Base-by-base conservation (phyloP, 2,329 filamentous ascomycete genomes). In the Nothophoma quercina region DNA sequence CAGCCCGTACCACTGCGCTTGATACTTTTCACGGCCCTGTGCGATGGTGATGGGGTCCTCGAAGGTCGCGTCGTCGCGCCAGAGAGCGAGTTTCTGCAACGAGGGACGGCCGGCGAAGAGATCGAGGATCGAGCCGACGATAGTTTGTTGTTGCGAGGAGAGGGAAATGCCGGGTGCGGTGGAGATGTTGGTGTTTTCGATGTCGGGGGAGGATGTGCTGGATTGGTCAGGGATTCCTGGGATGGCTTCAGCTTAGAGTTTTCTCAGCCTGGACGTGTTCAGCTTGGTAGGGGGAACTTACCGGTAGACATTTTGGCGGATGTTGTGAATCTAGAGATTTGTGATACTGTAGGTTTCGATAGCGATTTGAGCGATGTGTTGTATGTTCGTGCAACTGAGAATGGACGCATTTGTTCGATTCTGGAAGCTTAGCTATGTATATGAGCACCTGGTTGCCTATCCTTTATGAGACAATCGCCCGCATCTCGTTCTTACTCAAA, bases 101-200 rank as follows among this genome's bases (percentile, higher is more conserved):
- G 83, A 83, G 0, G 85, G 83, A 15, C 80, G 78, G 36, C 85
- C 85, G 26, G 83, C 81, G 65, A 87, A 88, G 39, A 88, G 80
- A 64, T 88, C 85, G 19, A 88, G 77, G 12, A 88, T 77, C 36
- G 79, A 82, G 51, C 82, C 82, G 10, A 87, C 80, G 25, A 87
- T 53, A 0, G 83, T 77, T 54, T 81, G 80, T 63, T 87, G 83
- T 16, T 78, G 65, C 0, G 74, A 59, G 15, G 76, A 77, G 12
- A 87, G 75, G 0, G 77, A 69, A 12, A 87, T 78, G 10, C 83
- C 83, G 0, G 79, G 60, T 0, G 76, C 78, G 8, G 80, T 80
- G 36, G 80, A 77, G 64, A 87, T 77, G 63, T 79, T 72, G n/a
- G 77, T 83, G 67, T 79, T 83, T 62, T 83, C 80, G 56, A 86